These are phyloP conservation scores for Chlamydomonas sp. DNA, from an alignment of 139 green algal genomes.

Conservation along the genomic window DNA sequence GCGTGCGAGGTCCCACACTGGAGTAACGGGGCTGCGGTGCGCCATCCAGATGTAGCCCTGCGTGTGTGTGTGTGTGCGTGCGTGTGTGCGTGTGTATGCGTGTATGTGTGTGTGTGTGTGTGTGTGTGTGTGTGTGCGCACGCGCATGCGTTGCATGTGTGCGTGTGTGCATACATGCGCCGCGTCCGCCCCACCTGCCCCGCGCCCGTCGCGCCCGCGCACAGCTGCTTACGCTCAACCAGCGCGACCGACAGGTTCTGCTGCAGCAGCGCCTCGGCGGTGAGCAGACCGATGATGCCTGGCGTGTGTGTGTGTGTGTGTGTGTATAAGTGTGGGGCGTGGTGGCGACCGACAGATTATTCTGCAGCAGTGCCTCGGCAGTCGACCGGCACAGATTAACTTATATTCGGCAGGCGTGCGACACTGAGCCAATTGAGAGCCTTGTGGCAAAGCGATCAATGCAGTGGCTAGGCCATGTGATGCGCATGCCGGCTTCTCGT, in stretches of 20 bases:
- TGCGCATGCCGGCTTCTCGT: too few species aligned
- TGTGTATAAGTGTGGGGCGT: too few species aligned
- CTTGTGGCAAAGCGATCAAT: too few species aligned
- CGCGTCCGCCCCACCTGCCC: constrained; percentile 29
- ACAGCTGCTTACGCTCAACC: constrained; percentile 43
- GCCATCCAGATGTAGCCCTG: constrained; percentile 25
- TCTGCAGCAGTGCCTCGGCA: constrained; percentile 31
- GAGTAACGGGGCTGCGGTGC: constrained; percentile 8
- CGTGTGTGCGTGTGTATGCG: too few species aligned
- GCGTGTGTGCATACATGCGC: not conserved
- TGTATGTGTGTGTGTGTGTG: too few species aligned
- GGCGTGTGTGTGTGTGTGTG: too few species aligned
- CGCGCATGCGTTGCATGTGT: not conserved
- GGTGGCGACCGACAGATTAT: constrained; percentile 31
- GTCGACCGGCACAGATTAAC: too few species aligned
- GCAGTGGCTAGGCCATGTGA: too few species aligned
- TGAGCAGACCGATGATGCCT: constrained; percentile 53
- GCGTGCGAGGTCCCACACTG: constrained; percentile 9
- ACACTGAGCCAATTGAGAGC: too few species aligned
- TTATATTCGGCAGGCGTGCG: too few species aligned
- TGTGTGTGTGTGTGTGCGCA: too few species aligned
- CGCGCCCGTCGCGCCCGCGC: constrained; percentile 50
- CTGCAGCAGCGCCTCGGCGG: constrained; percentile 33
- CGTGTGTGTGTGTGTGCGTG: too few species aligned
- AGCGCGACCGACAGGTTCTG: constrained; percentile 32